Base-by-base conservation (phyloP, 2,329 filamentous ascomycete species). In the Penicillium decumbens region DNA sequence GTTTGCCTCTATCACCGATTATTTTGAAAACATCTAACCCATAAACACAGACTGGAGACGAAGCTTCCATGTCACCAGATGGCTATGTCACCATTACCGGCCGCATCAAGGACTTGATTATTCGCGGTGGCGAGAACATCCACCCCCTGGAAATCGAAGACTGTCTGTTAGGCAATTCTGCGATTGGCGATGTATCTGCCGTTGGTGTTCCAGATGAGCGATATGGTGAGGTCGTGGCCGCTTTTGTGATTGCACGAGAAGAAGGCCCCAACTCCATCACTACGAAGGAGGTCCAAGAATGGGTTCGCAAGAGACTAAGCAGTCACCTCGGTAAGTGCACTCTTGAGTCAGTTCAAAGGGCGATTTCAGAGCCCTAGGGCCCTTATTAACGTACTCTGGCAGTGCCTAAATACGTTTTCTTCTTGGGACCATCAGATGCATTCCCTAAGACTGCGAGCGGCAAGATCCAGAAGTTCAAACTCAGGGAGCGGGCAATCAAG, bases 381-480 rank as follows among this genome's bases (percentile, higher is more conserved):
- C 9, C 13, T 29, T 32, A 37, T 32, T 52, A 28, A 44, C 8
- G 23, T 30, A 6, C 28, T 6, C 6, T 25, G 12, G 12, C 47
- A 79, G 88, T 88, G 45, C 92, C 92, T 0, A 93, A 88, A 70
- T 82, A 92, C 65, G 80, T 97, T n/a, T 95, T 95, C 66, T 95
- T 88, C 80, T 77, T 88, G 8, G 40, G 50, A 3, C 59, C 63
- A 5, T 57, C 59, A 0, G 78, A 84, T 0, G 81, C 83, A n/a
- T 95, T 88, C 66, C 92, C 92, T 18, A 96, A 95, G 79, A 98
- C 93, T 30, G 88, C 90, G 5, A 95, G 89, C 67, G 92, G 92
- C 23, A 98, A 98, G 80, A 91, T 97, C 48, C 89, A 95, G 74
- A 96, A 97, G 74, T 96, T 87, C 67, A 92, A 86, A 74, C 69